Conservation (phyloP, 2,329 filamentous ascomycete genomes). For the Sclerotinia glacialis region DNA sequence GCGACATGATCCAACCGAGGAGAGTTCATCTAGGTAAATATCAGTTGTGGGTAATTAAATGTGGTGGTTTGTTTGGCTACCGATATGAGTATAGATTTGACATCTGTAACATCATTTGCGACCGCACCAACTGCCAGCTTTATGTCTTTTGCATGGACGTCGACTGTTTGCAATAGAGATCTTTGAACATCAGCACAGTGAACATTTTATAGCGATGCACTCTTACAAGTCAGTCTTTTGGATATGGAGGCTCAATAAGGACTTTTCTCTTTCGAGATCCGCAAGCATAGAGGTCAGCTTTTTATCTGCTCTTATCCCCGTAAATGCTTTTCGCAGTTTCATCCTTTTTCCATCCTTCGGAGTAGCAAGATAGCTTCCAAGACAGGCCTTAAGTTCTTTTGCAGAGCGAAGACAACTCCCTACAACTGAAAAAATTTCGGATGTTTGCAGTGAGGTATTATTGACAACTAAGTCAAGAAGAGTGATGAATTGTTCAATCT, state of each 20-base stretch:
- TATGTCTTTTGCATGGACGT: not conserved
- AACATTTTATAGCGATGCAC: not conserved
- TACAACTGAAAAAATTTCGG: not conserved
- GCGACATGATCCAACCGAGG: not conserved
- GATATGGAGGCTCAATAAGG: conserved; percentile 12
- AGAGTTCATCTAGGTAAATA: not conserved
- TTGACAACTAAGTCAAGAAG: not conserved
- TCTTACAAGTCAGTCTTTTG: conserved; percentile 19
- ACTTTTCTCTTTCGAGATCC: conserved; percentile 19
- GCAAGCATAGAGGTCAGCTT: conserved; percentile 7
- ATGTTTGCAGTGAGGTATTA: conserved; percentile 13
- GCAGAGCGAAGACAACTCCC: conserved; percentile 3
- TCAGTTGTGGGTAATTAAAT: not conserved
- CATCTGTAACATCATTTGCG: not conserved
- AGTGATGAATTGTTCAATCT: conserved; percentile 15
- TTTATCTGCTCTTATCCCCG: conserved; percentile 4
- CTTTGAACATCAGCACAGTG: not conserved
- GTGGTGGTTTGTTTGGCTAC: not conserved
- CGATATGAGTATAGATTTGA: not conserved
- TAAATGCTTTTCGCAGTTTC: conserved; percentile 16
- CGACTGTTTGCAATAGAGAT: not conserved
- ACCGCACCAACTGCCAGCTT: not conserved
- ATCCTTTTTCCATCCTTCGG: not conserved
- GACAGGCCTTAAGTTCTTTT: not conserved
- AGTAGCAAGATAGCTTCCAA: not conserved